Conservation (phyloP, 208 protist genomes). For the Wallacemonas rigidus region DNA sequence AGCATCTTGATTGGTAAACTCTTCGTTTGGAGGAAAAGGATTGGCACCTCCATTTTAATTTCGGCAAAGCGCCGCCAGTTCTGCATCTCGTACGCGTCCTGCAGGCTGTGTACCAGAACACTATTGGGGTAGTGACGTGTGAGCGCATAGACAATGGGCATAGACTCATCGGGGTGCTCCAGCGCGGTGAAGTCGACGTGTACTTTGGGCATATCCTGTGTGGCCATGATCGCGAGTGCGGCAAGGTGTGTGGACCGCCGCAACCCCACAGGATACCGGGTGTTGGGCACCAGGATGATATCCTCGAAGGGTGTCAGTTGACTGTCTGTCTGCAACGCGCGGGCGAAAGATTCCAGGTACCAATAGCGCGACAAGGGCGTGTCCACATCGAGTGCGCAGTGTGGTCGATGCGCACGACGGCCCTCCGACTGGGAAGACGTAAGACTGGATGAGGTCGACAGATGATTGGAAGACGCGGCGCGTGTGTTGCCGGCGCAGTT, state of each 20-base stretch:
- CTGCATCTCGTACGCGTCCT: conserved; percentile 89
- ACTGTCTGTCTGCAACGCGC: conserved; percentile 63
- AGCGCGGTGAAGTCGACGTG: conserved; percentile 90
- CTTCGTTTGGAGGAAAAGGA: conserved; percentile 78
- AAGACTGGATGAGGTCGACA: too few species aligned
- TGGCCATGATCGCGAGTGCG: conserved; percentile 73
- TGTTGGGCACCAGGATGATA: conserved; percentile 89
- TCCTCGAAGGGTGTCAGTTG: conserved; percentile 82
- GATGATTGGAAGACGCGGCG: too few species aligned
- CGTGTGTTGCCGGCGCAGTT: not conserved
- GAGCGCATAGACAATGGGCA: conserved; percentile 84
- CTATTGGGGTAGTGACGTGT: conserved; percentile 73
- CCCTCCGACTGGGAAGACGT: not conserved
- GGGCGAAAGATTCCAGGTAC: conserved; percentile 75
- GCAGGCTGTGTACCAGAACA: conserved; percentile 85
- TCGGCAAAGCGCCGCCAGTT: conserved; percentile 77
- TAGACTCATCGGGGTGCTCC: conserved; percentile 84
- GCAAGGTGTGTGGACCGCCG: conserved; percentile 83
- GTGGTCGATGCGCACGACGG: not conserved
- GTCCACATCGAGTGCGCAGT: conserved; percentile 5
- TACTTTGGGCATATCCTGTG: conserved; percentile 68
- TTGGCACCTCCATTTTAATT: conserved; percentile 62
- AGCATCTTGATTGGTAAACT: conserved; percentile 33
- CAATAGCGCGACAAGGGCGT: conserved; percentile 25
- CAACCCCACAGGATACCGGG: conserved; percentile 75